Conservation (phyloP, 2,329 filamentous ascomycete species). For the Paracorniculantispora psalliotae region DNA sequence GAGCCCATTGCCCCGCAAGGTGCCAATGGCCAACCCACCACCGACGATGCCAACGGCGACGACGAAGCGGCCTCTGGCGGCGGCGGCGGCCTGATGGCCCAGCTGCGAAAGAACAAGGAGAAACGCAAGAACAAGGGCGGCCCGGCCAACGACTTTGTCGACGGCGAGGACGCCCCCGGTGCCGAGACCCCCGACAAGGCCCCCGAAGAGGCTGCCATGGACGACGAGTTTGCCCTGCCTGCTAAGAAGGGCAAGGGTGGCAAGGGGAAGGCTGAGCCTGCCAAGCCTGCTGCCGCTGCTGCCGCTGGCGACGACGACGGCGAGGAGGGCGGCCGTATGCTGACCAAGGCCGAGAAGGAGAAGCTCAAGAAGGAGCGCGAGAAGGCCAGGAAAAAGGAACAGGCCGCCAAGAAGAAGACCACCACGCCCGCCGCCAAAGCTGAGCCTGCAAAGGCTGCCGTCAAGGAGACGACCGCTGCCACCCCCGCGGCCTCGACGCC, state of each 20-base stretch:
- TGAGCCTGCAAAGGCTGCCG: constrained; percentile 21
- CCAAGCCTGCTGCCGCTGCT: constrained; percentile 40
- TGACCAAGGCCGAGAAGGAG: constrained; percentile 98
- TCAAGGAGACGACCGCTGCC: constrained; percentile 51
- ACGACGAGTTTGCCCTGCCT: constrained; percentile 79
- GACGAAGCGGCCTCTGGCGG: constrained; percentile 50
- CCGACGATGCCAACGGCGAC: constrained; percentile 45
- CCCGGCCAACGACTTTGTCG: constrained; percentile 62
- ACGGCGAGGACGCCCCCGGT: constrained; percentile 54
- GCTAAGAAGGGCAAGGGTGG: constrained; percentile 69
- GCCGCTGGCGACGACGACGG: constrained; percentile 47
- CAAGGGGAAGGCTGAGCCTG: constrained; percentile 39
- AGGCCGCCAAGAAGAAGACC: constrained; percentile 83
- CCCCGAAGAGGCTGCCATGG: constrained; percentile 73
- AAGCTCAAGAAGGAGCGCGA: constrained; percentile 96
- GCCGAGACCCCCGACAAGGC: constrained; percentile 56
- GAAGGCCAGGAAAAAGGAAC: constrained; percentile 97
- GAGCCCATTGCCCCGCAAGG: constrained; percentile 64
- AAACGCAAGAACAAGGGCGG: constrained; percentile 88
- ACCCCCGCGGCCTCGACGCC: constrained; percentile 31
- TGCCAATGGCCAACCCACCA: constrained; percentile 35
- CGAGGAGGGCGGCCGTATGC: constrained; percentile 60
- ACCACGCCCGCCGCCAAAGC: constrained; percentile 59
- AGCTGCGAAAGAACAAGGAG: constrained; percentile 74
- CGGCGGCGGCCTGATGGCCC: constrained; percentile 69